Evolutionary conservation across 768 basidiomycete genomes (phyloP).

Genomic region (Tylopilus sp.): DNA sequence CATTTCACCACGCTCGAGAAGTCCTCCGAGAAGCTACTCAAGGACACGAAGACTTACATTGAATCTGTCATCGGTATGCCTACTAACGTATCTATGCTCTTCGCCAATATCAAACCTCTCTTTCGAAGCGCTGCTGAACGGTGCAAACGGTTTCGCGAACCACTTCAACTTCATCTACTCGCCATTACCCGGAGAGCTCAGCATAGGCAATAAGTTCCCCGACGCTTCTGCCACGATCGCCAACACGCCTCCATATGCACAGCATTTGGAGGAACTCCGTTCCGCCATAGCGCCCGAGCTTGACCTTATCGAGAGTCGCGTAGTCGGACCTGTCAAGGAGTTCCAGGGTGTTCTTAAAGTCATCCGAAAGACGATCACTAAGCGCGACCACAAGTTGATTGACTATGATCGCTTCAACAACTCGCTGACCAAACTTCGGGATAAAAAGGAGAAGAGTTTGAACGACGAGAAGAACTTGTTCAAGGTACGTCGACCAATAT

Average conservation of each 20-base stretch:
- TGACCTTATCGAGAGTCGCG: slow-evolving; percentile 86
- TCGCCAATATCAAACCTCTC: slow-evolving; percentile 2
- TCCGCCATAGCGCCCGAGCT: slow-evolving; percentile 82
- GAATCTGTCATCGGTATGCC: slow-evolving; percentile 70
- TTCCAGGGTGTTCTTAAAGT: slow-evolving; percentile 80
- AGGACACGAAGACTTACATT: slow-evolving; percentile 85
- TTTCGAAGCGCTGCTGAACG: slow-evolving; percentile 57
- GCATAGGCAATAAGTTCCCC: slow-evolving; percentile 75
- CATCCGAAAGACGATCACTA: slow-evolving; percentile 92
- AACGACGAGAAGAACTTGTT: slow-evolving; percentile 96
- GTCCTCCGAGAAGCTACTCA: slow-evolving; percentile 84
- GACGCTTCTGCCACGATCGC: slow-evolving; percentile 72
- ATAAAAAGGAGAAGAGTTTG: slow-evolving; percentile 97
- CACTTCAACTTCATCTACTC: slow-evolving; percentile 64
- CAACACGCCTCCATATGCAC: slow-evolving; percentile 70
- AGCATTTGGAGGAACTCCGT: slow-evolving; percentile 78
- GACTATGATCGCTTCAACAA: slow-evolving; percentile 98
- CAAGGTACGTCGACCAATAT: slow-evolving; percentile 54
- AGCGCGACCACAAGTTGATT: slow-evolving; percentile 94
- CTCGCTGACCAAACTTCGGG: slow-evolving; percentile 88
- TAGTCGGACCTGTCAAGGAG: slow-evolving; percentile 86
- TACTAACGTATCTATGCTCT: not conserved
- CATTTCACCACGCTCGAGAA: slow-evolving; percentile 76
- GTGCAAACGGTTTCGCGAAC: slow-evolving; percentile 58
- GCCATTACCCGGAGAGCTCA: slow-evolving; percentile 72